Conservation (phyloP, 2,329 filamentous ascomycete genomes). For the Xylariaceae sp. region DNA sequence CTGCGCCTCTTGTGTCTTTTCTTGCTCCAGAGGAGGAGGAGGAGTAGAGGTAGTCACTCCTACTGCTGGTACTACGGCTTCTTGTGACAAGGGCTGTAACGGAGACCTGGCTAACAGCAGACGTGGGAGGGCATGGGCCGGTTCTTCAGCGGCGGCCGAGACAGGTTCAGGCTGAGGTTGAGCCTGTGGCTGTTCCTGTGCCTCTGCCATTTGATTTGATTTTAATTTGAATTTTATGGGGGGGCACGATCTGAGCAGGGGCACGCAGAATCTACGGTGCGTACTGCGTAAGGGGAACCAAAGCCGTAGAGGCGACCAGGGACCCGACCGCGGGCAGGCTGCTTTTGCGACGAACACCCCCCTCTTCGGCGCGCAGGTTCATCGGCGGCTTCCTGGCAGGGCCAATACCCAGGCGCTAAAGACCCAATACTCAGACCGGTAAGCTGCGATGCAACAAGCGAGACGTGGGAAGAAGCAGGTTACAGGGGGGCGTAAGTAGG, state of each 20-base stretch:
- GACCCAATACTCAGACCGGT: conserved; percentile 19
- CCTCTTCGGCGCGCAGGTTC: background rate
- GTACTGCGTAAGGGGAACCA: conserved; percentile 24
- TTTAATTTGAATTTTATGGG: conserved; percentile 33
- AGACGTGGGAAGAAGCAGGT: conserved; percentile 12
- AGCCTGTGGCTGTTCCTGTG: conserved; percentile 32
- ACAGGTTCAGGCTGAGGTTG: conserved; percentile 29
- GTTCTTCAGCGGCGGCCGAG: conserved; percentile 28
- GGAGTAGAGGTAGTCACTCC: conserved; percentile 9
- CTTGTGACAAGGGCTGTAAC: conserved; percentile 22
- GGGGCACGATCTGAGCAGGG: conserved; percentile 30
- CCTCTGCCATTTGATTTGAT: conserved; percentile 33
- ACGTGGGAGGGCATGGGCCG: conserved; percentile 25
- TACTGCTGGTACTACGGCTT: conserved; percentile 14
- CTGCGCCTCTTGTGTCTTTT: conserved; percentile 10
- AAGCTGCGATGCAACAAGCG: conserved; percentile 16
- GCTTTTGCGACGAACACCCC: conserved; percentile 15
- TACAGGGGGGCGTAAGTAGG: conserved; percentile 7
- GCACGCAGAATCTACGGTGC: conserved; percentile 22
- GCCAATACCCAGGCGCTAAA: conserved; percentile 5
- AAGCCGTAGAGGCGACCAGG: conserved; percentile 25
- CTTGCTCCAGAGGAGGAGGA: background rate
- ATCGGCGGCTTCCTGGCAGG: too few species aligned
- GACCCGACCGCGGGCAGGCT: conserved; percentile 15
- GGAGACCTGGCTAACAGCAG: conserved; percentile 8